Conservation (phyloP, 2,329 filamentous ascomycete species). For the Fonsecaea multimorphosa region DNA sequence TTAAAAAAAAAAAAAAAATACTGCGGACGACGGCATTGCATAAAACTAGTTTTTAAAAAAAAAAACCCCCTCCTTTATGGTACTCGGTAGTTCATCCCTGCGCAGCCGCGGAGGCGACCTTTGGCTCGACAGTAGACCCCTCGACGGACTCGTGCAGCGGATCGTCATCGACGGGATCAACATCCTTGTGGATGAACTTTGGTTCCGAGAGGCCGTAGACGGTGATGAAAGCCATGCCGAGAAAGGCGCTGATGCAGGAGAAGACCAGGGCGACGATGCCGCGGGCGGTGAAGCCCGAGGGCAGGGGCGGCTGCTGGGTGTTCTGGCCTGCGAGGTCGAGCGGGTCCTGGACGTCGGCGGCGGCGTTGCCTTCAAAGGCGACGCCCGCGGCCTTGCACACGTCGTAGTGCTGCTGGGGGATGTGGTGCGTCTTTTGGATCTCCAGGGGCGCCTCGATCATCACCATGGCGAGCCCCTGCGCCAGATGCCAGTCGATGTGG, state of each 20-base stretch:
- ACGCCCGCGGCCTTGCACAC: constrained; percentile 54
- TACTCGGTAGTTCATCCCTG: too few relatives aligned
- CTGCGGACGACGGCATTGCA: background rate
- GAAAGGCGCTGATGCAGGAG: constrained; percentile 69
- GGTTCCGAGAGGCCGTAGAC: constrained; percentile 50
- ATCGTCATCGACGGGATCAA: background rate
- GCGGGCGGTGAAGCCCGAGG: constrained; percentile 68
- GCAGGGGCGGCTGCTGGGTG: constrained; percentile 64
- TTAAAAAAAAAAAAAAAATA: background rate
- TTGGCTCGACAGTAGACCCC: background rate
- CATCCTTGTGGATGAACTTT: constrained; percentile 44
- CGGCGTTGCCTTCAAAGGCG: constrained; percentile 69
- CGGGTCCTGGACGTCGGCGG: constrained; percentile 69
- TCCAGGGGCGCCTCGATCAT: constrained; percentile 49
- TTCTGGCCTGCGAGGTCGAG: constrained; percentile 66
- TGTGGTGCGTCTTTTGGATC: constrained; percentile 64
- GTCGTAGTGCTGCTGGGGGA: constrained; percentile 39
- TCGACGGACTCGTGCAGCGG: background rate
- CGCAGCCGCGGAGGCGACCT: background rate
- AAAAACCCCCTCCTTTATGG: too few relatives aligned
- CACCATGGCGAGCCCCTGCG: constrained; percentile 53
- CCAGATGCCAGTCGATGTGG: constrained; percentile 61
- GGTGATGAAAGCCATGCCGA: constrained; percentile 55
- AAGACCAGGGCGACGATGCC: constrained; percentile 79
- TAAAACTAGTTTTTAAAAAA: too few relatives aligned